A percentile compares a stretch with the other conserved stretches of the same genome.
Evolutionary conservation across 192 early-diverging fungal species (phyloP).

Genomic region (Coemansia sp.): DNA sequence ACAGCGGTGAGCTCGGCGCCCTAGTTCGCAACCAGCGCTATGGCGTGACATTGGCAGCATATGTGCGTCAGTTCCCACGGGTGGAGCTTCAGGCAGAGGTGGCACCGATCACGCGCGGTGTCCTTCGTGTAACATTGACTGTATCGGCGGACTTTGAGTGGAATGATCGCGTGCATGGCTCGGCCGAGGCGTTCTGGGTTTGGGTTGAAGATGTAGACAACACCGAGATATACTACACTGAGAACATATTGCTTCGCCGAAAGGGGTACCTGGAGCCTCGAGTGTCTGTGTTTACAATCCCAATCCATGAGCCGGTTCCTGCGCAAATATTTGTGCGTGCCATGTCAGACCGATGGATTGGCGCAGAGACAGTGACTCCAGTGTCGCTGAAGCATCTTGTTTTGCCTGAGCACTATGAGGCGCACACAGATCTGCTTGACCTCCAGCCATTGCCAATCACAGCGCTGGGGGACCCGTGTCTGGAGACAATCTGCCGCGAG

Average conservation of each 20-base stretch:
- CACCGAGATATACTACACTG: slow-evolving; percentile 88
- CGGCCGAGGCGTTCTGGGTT: slow-evolving; percentile 90
- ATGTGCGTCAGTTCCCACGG: slow-evolving; percentile 83
- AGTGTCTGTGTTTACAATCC: slow-evolving; percentile 83
- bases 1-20: slow-evolving; percentile 78
- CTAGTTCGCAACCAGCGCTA: slow-evolving; percentile 79
- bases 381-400: slow-evolving; percentile 92
- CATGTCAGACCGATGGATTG: slow-evolving; percentile 94
- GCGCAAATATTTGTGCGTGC: slow-evolving; percentile 91
- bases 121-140: slow-evolving; percentile 79
- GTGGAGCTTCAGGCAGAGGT: slow-evolving; percentile 77
- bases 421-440: slow-evolving; percentile 89
- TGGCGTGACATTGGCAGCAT: slow-evolving; percentile 70
- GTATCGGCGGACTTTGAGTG: slow-evolving; percentile 88
- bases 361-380: slow-evolving; percentile 78
- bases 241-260: slow-evolving; percentile 81
- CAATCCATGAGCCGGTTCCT: slow-evolving; percentile 87
- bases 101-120: slow-evolving; percentile 90
- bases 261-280: slow-evolving; percentile 67
- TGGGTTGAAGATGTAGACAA: slow-evolving; percentile 93
- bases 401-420: slow-evolving; percentile 80
- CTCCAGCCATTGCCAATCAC: slow-evolving; percentile 88
- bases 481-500: slow-evolving; percentile 82
- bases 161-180: slow-evolving; percentile 92
- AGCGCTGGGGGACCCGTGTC: slow-evolving; percentile 73